These are phyloP conservation scores for Selaginella moellendorffii DNA, from an alignment of 75 land plant species.

Conservation along the genomic window DNA sequence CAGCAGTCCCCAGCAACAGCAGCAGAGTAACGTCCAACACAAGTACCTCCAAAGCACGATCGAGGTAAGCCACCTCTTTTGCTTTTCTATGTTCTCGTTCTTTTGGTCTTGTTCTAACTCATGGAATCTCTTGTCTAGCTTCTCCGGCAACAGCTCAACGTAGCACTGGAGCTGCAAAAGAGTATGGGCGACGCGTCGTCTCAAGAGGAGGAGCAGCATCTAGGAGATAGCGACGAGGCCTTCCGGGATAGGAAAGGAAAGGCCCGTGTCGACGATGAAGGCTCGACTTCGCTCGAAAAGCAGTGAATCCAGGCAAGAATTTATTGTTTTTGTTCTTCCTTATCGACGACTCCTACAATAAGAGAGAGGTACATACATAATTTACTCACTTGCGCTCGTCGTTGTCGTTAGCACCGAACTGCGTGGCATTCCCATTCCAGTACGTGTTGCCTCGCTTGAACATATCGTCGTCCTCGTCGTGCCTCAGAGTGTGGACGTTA, in stretches of 20 bases:
- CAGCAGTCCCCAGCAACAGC: too few relatives aligned
- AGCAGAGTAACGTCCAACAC: too few relatives aligned
- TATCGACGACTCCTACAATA: too few relatives aligned
- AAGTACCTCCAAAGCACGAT: neutral
- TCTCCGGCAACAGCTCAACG: neutral
- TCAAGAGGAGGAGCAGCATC: neutral
- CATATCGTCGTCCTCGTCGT: slow-evolving; percentile 43
- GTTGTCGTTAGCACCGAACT: slow-evolving; percentile 63
- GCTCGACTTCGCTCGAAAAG: too few relatives aligned
- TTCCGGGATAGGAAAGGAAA: neutral
- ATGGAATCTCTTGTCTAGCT: neutral
- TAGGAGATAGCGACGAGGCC: neutral
- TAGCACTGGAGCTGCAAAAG: neutral
- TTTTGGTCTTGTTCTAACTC: neutral
- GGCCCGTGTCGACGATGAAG: too few relatives aligned
- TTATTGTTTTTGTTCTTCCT: too few relatives aligned
- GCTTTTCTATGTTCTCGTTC: neutral
- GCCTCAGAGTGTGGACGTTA: slow-evolving; percentile 73
- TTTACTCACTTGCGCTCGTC: neutral
- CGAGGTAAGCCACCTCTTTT: neutral
- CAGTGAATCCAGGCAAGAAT: too few relatives aligned
- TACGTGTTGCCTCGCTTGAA: slow-evolving; percentile 47
- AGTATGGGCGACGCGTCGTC: neutral
- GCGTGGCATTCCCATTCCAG: slow-evolving; percentile 97
- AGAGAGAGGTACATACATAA: too few relatives aligned